Evolutionary conservation across 306 rosid genomes (phyloP).

Genomic region (Comarum palustre): DNA sequence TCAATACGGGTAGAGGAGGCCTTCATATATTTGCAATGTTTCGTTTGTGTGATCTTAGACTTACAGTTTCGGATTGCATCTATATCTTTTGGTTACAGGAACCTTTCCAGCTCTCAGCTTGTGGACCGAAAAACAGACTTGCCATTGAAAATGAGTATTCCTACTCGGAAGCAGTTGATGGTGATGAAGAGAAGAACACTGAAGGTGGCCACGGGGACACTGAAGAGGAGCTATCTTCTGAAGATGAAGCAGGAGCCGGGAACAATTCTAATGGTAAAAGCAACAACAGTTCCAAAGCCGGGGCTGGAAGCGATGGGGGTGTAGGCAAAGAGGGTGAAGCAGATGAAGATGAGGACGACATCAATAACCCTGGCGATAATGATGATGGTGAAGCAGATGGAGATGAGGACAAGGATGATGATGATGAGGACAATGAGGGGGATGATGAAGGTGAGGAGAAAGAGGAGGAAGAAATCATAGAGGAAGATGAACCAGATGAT

Average conservation of each 20-base stretch:
- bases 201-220: conserved; percentile 29
- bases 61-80: background rate
- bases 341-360: background rate
- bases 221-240: conserved; percentile 31
- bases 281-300: conserved; percentile 18
- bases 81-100: conserved; percentile 10
- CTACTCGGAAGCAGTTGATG: conserved; percentile 22
- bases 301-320: conserved; percentile 13
- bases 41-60: background rate
- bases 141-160: background rate
- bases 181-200: conserved; percentile 17
- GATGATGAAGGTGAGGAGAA: conserved; percentile 17
- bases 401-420: conserved; percentile 28
- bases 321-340: conserved; percentile 23
- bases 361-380: background rate
- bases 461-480: background rate
- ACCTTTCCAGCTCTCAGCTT: background rate
- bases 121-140: background rate
- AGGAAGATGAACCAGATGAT: conserved; percentile 20
- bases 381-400: conserved; percentile 1
- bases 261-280: conserved; percentile 22
- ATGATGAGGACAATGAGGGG: background rate
- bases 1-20: too few relatives aligned
- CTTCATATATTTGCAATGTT: background rate
- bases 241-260: conserved; percentile 26